Base-by-base conservation (phyloP, 1,139 yeast species). In the Candida sanyaensis region DNA sequence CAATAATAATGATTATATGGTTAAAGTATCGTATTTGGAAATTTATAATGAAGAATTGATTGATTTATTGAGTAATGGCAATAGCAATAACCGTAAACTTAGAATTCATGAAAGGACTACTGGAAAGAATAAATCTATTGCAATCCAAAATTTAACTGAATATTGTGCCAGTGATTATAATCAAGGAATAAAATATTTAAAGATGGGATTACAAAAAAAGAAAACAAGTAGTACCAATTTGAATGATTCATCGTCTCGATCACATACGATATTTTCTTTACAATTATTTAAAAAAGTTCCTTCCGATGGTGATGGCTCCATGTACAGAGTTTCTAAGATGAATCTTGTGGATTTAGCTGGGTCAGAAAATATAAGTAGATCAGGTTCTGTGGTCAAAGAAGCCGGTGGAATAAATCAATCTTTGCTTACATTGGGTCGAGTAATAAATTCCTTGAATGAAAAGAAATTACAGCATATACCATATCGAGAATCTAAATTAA, bases 331-430 rank as follows among this genome's bases (percentile, higher is more conserved):
- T 12, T 83, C 91, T 1, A 87, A 85, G 55, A 76, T 91, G 61
- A 88, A 89, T 60, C 70, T 91, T 37, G 96, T 90, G 2, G 97
- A 91, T 68, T 73, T 91, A 53, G 97, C 97, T 0, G 97, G 97
- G 0, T 86, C 95, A 12, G 93, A 87, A 63, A 88, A 89, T 58
- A 84, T 90, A 43, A 81, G 75, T 51, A 72, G 89, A 49, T 86
- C 96, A 0, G 96, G 96, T 1, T 93, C 96, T 0, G 77, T 83
- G 1, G 96, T 96, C 0, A 81, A 88, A 55, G 96, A 89, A 64
- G 96, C 96, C 2, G 96, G 96, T 1, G 80, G 86, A 58, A 91
- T 91, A 46, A 91, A 91, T 64, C 95, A 89, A 63, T 85, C 93
- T 52, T 73, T 91, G 49, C 68, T 90, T 36, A 86, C 96, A 0